Evolutionary conservation across 495 filamentous ascomycete species (phyloP), one percentile per base, ranked within the genome.

Genomic region (Hypomontagnella submonticulosa): DNA sequence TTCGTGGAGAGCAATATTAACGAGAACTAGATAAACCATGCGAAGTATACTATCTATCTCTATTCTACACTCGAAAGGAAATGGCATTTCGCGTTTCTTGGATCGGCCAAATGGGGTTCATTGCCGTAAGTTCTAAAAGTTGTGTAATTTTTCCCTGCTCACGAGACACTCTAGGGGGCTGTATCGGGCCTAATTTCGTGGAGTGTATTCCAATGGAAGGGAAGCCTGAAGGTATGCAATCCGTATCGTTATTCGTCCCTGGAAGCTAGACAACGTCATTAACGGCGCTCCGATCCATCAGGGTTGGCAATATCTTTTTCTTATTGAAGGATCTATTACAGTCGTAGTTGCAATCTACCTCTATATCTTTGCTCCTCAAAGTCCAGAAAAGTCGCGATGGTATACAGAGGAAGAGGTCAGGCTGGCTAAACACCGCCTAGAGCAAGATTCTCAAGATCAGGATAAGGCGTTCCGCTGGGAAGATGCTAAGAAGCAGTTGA

Each of bases 401-500:
- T 67, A 57, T 53, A 52, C 64, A 3, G 52, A 61, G 18, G 47
- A 61, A n/a, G 64, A 67, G 27, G 48, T 51, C 20, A 34, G 7
- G 6, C 51, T 67, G 10, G 57, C 64, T 18, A 49, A 58, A 48
- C n/a, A 16, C 13, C 64, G 64, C 16, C 52, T 62, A 6, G 49
- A 67, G 23, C 46, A 46, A 16, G 57, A 61, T 10, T 53, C 55
- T n/a, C 55, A 59, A 32, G 54, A 48, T 12, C 48, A 59, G 13
- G 57, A 72, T 15, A 64, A 63, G 13, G 53, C 66, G 3, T 70
- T 59, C 13, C 65, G 63, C 33, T 73, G 69, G 68, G 64, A 71
- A 0, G 63, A 75, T 0, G 56, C 58, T 8, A 58, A 44, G 5
- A 66, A 73, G 8, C 46, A 59, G 44, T 36, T 60, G 13, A 67